Base-by-base conservation (phyloP, 768 basidiomycete genomes). In the Boletales sp. region DNA sequence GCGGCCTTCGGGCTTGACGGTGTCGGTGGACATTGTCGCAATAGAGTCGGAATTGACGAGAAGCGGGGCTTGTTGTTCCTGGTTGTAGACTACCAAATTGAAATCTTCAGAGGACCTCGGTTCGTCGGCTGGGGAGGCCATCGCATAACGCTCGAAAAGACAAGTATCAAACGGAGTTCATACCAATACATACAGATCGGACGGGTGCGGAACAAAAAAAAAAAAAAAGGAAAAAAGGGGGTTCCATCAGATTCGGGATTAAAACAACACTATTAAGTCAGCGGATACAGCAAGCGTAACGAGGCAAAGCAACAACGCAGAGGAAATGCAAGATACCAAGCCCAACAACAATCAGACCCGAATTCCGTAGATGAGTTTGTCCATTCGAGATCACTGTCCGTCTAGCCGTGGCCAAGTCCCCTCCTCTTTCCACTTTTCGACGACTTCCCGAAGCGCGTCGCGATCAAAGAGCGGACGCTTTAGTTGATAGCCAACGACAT, bases 381-480 rank as follows among this genome's bases (percentile, higher is more conserved):
- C 3, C 36, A 33, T n/a, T 17, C 35, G 34, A 1, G 21, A 10
- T 64, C 41, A 55, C 11, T 51, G 45, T n/a, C 41, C 56, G 4
- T 59, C 57, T 43, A 69, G 34, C 43, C 52, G 54, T 12, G 68
- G 67, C 67, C 67, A 68, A 0, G 68, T 51, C 36, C 83, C 81
- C 58, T 93, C 90, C 13, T 68, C 81, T 63, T 86, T 89, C 83
- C 86, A 91, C 64, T 86, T 86, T 59, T 86, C 84, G 32, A 93
- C 78, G 30, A 89, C 74, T 49, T 91, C 88, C 60, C 74, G 71
- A 46, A 93, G 63, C 8, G 77, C 71, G 15, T 81, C 82, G 41
- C 78, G 78, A 58, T 74, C 76, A 60, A 92, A 83, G 33, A 75
- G 58, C 1, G 91, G 88, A 32, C 72, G 72, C 56, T 75, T 78